These are phyloP conservation scores for Taphrina betulina DNA, from an alignment of 1,139 yeast species.

Conservation along the genomic window DNA sequence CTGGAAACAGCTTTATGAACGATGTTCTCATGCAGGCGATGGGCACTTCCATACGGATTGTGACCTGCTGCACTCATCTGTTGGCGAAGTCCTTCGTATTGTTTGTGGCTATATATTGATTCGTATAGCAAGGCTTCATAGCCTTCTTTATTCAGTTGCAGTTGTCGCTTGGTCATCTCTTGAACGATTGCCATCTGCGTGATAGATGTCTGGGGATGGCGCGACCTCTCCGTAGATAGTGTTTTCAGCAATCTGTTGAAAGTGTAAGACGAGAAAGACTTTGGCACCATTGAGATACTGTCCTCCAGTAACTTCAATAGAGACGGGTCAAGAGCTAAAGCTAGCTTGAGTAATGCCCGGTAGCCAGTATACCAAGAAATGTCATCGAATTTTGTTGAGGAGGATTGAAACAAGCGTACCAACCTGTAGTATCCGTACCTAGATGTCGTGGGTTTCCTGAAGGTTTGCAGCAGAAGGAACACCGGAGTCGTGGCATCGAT, in stretches of 20 bases:
- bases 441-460: conserved; percentile 6
- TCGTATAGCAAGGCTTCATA: conserved; percentile 2
- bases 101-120: background rate
- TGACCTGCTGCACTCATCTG: conserved; percentile 8
- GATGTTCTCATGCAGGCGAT: background rate
- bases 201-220: background rate
- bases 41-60: background rate
- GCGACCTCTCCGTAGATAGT: background rate
- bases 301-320: background rate
- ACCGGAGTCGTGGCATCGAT: background rate
- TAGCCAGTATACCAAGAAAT: background rate
- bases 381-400: background rate
- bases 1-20: background rate
- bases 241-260: conserved; percentile 2
- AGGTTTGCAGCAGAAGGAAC: conserved; percentile 3
- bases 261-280: background rate
- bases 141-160: background rate
- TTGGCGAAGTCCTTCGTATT: background rate
- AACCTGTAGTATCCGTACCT: background rate
- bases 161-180: conserved; percentile 7
- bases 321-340: background rate
- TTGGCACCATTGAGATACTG: background rate
- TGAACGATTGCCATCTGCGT: background rate
- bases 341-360: conserved; percentile 2
- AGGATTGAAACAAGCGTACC: background rate